Conservation (phyloP, 768 basidiomycete species). For the Ramaria sp. region DNA sequence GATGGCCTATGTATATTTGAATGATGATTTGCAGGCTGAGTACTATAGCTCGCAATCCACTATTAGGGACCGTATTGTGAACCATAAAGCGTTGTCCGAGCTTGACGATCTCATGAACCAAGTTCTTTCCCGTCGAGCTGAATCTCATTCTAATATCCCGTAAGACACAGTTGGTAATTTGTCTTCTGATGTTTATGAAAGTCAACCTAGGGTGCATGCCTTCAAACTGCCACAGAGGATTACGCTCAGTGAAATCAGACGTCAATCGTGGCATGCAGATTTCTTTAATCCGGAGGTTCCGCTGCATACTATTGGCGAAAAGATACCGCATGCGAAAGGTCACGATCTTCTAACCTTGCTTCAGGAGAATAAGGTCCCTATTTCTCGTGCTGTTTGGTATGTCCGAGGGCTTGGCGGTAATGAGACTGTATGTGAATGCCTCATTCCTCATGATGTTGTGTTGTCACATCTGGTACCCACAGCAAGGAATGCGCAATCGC, state of each 20-base stretch:
- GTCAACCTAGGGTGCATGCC: constrained; percentile 39
- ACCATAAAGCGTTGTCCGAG: constrained; percentile 41
- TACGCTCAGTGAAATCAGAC: constrained; percentile 67
- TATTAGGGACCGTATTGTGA: constrained; percentile 40
- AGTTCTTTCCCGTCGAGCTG: constrained; percentile 54
- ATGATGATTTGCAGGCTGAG: constrained; percentile 37
- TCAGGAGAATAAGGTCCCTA: constrained; percentile 65
- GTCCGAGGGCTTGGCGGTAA: constrained; percentile 79
- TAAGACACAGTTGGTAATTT: constrained; percentile 25
- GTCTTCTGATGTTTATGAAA: background rate
- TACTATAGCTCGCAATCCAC: constrained; percentile 48
- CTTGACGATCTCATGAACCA: constrained; percentile 71
- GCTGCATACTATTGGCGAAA: constrained; percentile 71
- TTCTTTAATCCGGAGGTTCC: constrained; percentile 75
- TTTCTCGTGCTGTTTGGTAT: constrained; percentile 81
- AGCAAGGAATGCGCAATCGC: constrained; percentile 71
- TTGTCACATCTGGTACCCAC: background rate
- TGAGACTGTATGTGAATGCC: constrained; percentile 48
- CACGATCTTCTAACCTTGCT: constrained; percentile 74
- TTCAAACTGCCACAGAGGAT: constrained; percentile 79
- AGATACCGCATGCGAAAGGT: constrained; percentile 79
- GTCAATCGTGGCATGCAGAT: constrained; percentile 76
- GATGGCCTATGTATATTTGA: constrained; percentile 1
- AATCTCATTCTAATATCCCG: constrained; percentile 51
- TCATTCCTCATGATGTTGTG: background rate